Conservation (phyloP, 129 eudicot species). For the Heracleum sosnowskyi region DNA sequence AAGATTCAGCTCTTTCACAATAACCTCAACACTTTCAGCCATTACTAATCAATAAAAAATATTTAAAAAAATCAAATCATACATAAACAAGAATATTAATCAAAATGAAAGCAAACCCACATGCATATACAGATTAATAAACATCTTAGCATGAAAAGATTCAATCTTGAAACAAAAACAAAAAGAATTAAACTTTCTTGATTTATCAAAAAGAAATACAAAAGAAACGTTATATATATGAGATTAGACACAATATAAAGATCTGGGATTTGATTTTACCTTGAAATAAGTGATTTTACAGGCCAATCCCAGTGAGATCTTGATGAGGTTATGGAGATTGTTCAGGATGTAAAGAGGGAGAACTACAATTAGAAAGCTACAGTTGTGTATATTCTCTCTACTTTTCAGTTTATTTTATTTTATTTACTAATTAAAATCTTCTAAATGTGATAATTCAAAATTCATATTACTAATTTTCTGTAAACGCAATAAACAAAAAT, state of each 20-base stretch:
- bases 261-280: background rate
- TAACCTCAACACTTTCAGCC: conserved; percentile 13
- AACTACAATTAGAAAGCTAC: background rate
- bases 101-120: background rate
- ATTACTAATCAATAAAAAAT: background rate
- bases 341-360: background rate
- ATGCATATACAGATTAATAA: background rate
- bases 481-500: no score
- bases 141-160: background rate
- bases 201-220: background rate
- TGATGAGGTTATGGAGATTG: background rate
- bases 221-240: background rate
- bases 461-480: no score
- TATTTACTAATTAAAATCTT: no score
- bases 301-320: background rate
- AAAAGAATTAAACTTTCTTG: background rate
- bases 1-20: background rate
- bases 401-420: no score
- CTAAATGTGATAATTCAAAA: no score
- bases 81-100: background rate
- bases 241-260: background rate
- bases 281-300: background rate
- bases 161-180: background rate
- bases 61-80: background rate
- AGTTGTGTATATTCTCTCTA: background rate